Base-by-base conservation (phyloP, 129 eudicot species). In the Erigeron canadensis region DNA sequence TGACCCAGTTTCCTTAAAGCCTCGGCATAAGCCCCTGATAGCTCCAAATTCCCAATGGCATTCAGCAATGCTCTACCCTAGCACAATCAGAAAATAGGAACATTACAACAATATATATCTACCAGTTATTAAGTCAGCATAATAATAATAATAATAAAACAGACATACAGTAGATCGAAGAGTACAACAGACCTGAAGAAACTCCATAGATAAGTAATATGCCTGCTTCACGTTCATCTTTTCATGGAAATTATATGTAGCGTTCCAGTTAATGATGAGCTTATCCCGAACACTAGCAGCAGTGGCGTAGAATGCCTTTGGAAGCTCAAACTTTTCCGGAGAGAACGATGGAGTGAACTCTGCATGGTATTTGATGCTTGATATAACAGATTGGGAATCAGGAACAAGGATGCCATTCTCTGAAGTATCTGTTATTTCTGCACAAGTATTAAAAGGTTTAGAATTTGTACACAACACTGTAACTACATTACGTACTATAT, bases 51-150 rank as follows among this genome's bases (percentile, higher is more conserved):
- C n/a, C 92, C 92, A 42, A 84, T 69, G 41, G 92, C 88, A 79
- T 86, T 86, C 75, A 84, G 76, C 79, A 86, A 66, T 44, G 92
- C 92, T 73, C 92, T 79, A 23, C 92, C 92, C 92, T 86, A 81
- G 10, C 45, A 66, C 51, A 67, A 22, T 63, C 65, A 67, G 44
- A 34, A 17, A 18, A 56, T 50, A 74, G 63, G 15, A 13, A 65
- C 15, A 48, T 63, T 44, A 78, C 16, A 47, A 47, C 41, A 69
- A 64, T 6, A 21, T 41, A 39, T 54, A 8, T 34, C 23, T 4
- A 65, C 22, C 8, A 66, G 45, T 61, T 53, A 22, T 5, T 42
- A 47, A 43, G 40, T 42, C 18, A n/a, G 60, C 53, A 54, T 17
- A 41, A 66, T n/a, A n/a, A n/a, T n/a, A n/a, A n/a, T 69, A 48